Conservation (phyloP, 805 yeast species). For the Kuraishia piskuri region DNA sequence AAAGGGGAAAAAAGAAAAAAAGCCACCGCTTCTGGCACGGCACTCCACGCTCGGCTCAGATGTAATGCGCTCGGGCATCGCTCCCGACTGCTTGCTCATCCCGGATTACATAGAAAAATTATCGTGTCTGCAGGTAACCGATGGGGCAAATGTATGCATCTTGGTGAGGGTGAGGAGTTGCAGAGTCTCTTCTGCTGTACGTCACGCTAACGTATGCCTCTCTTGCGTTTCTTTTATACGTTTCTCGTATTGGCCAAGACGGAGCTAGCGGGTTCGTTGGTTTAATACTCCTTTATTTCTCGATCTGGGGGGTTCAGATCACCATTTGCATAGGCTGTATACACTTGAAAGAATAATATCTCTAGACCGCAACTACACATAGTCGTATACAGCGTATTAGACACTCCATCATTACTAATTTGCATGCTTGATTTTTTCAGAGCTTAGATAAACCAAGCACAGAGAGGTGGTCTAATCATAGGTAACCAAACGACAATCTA, state of each 20-base stretch:
- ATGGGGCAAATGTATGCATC: background rate
- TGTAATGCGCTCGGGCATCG: background rate
- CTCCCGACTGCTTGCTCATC: background rate
- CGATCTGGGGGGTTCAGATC: too few relatives aligned
- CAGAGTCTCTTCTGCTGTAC: background rate
- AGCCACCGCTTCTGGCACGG: background rate
- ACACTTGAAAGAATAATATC: too few relatives aligned
- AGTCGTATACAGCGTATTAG: too few relatives aligned
- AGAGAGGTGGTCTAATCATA: too few relatives aligned
- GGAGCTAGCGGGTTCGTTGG: too few relatives aligned
- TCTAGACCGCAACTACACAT: too few relatives aligned
- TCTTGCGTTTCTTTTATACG: background rate
- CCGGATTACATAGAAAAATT: too few relatives aligned
- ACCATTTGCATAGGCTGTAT: too few relatives aligned
- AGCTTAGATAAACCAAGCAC: too few relatives aligned
- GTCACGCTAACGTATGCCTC: background rate
- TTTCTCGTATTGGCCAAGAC: background rate
- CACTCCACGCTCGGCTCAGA: background rate
- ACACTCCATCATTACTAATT: too few relatives aligned
- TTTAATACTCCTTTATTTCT: background rate
- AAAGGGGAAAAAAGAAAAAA: too few relatives aligned
- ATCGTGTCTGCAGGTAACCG: background rate
- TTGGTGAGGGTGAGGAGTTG: background rate
- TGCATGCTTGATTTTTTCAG: too few relatives aligned
- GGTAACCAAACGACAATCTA: background rate